Evolutionary conservation across 2,329 filamentous ascomycete genomes (phyloP), one percentile per base, ranked within the genome.

Genomic region (Lojkania enalia): DNA sequence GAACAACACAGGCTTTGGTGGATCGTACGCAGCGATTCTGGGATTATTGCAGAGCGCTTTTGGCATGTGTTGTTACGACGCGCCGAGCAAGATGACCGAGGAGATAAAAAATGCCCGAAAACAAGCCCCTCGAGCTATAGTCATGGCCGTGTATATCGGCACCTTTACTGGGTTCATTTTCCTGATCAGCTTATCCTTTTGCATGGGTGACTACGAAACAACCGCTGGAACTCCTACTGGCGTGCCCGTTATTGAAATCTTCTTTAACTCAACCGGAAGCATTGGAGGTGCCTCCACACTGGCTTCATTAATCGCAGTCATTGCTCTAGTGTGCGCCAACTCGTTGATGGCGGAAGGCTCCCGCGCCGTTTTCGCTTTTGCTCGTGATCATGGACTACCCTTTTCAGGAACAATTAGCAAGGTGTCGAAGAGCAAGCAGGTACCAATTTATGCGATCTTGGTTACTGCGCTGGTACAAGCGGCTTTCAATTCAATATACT

Each of bases 21-120:
- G 70, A 7, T 67, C 72, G 0, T 81, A 80, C 63, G 71, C 75
- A 3, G 75, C 77, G 0, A 74, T 81, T 20, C 63, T 82, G 15
- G 79, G 79, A 2, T 72, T 82, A 11, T 55, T 82, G 4, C 78
- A 82, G 52, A 72, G 75, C 32, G 75, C 74, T 1, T 80, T 80
- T 44, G 77, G 77, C 20, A 79, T 81, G 77, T 79, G 76, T 57
- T 76, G 74, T 45, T 74, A 76, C 45, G 75, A 78, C 45, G 71
- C 75, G 0, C 75, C 74, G 0, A 63, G 71, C 0, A 78, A 81
- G 44, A 80, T 82, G 77, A 76, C 73, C 0, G 79, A 81, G 55
- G 79, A 82, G 51, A 76, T 82, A 52, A 21, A 20, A 21, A 36
- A 36, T 21, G 33, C 33, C 5, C 15, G 33, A 21, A 36, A 36